phyloP scores from a whole-genome alignment of 352 stramenopile genomes.

The Globisporangium alternatum region DNA sequence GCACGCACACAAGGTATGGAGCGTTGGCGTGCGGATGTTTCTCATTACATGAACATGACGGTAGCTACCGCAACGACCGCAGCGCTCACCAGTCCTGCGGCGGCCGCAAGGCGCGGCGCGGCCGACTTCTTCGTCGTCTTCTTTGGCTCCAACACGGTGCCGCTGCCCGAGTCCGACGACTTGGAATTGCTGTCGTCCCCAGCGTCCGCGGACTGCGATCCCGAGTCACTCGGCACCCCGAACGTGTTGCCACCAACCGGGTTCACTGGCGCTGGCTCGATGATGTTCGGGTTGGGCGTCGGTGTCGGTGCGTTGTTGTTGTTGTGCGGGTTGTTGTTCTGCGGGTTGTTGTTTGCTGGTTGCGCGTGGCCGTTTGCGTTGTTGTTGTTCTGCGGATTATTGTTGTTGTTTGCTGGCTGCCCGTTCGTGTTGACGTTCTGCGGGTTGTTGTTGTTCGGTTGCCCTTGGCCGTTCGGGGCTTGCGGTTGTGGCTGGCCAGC shows the following conservation, averaged over 20 bases:
- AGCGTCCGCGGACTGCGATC: background rate
- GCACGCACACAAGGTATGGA: background rate
- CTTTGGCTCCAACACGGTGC: background rate
- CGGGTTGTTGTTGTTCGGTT: background rate
- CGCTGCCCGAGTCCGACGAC: background rate
- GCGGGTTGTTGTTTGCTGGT: background rate
- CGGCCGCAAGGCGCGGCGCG: background rate
- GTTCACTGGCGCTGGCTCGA: background rate
- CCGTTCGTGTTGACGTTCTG: background rate
- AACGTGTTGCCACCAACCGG: background rate
- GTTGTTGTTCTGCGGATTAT: background rate
- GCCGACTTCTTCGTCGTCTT: background rate
- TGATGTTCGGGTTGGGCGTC: constrained; percentile 2
- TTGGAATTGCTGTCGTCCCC: background rate
- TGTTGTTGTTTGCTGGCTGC: background rate
- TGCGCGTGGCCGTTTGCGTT: background rate
- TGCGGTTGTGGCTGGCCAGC: background rate
- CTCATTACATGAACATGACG: constrained; percentile 6
- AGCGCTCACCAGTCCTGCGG: background rate
- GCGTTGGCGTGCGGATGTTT: background rate
- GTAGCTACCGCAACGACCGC: background rate
- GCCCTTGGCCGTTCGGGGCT: background rate
- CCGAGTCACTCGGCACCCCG: background rate
- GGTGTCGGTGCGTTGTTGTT: background rate
- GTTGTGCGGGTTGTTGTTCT: background rate